phyloP scores from a whole-genome alignment of 1,139 yeast genomes.

The Kodamaea derodonti region DNA sequence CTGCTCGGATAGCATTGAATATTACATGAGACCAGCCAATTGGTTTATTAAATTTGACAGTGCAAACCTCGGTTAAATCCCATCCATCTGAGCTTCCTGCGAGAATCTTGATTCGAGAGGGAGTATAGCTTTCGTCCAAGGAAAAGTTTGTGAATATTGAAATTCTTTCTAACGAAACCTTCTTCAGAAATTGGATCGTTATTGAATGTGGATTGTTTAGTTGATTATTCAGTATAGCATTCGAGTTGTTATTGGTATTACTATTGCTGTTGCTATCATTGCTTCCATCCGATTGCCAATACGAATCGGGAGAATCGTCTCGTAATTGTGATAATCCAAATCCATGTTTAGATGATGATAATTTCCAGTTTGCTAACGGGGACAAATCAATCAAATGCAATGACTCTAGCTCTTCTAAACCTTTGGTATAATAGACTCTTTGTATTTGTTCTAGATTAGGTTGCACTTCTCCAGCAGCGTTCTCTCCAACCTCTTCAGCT shows the following conservation, averaged over 20 bases:
- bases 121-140: slow-evolving; percentile 90
- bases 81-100: slow-evolving; percentile 84
- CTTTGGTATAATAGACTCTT: slow-evolving; percentile 41
- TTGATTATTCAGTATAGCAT: slow-evolving; percentile 31
- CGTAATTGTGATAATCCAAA: slow-evolving; percentile 67
- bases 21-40: slow-evolving; percentile 82
- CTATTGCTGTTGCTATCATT: slow-evolving; percentile 22
- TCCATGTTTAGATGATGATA: slow-evolving; percentile 73
- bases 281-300: slow-evolving; percentile 94
- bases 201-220: slow-evolving; percentile 78
- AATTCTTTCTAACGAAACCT: slow-evolving; percentile 66
- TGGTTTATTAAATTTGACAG: slow-evolving; percentile 65
- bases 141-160: slow-evolving; percentile 65
- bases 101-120: slow-evolving; percentile 62
- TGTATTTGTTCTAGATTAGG: slow-evolving; percentile 28
- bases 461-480: slow-evolving; percentile 11
- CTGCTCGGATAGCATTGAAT: slow-evolving; percentile 58
- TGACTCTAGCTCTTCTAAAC: slow-evolving; percentile 54
- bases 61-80: slow-evolving; percentile 73
- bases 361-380: slow-evolving; percentile 79
- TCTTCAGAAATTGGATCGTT: slow-evolving; percentile 76
- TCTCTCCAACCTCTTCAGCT: slow-evolving; percentile 10
- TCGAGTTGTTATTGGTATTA: slow-evolving; percentile 18
- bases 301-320: slow-evolving; percentile 69
- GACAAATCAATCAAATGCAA: slow-evolving; percentile 70